Evolutionary conservation across 257 asterid genomes (phyloP), one percentile per base, ranked within the genome.

Genomic region (Solanum clarkiae): DNA sequence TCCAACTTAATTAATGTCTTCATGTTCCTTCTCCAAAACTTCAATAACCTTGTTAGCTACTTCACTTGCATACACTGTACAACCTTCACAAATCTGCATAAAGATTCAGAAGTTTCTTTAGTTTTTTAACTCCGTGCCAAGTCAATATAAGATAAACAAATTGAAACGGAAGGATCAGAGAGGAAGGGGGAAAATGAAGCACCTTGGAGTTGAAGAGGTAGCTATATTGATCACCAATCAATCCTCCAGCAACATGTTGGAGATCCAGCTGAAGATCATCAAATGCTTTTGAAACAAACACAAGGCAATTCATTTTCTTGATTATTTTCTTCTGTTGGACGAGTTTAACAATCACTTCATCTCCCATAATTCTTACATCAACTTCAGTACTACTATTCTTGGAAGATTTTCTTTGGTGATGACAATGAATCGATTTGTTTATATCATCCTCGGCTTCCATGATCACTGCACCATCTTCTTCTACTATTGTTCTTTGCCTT

Each of bases 121-220:
- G 24, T 9, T 63, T 24, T 63, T 24, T 60, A 26, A 26, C 10
- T 1, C 0, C 1, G 6, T 65, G 5, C 26, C 44, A 6, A 3
- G 11, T 13, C 10, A 65, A 13, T 26, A 29, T 3, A 1, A 6
- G 13, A 26, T 12, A 66, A 29, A 14, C 40, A 66, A 66, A 15
- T 40, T 66, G n/a, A 14, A 26, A 29, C 3, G 0, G 20, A 65
- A 7, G 6, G n/a, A 36, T 36, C 42, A 1, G 42, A 63, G 29
- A 55, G 79, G 40, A 9, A 44, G 10, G 84, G 13, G 55, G 49
- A 0, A 6, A 80, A 51, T 59, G 29, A 32, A 81, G 22, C 16
- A 95, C 99, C 98, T 94, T 96, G 83, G 97, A 93, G 88, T 94
- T 96, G 89, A 96, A 89, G 56, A 93, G 88, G 65, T 92, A 94